These are phyloP conservation scores for Babesia ovata DNA, from an alignment of 169 alveolate genomes.

Conservation along the genomic window DNA sequence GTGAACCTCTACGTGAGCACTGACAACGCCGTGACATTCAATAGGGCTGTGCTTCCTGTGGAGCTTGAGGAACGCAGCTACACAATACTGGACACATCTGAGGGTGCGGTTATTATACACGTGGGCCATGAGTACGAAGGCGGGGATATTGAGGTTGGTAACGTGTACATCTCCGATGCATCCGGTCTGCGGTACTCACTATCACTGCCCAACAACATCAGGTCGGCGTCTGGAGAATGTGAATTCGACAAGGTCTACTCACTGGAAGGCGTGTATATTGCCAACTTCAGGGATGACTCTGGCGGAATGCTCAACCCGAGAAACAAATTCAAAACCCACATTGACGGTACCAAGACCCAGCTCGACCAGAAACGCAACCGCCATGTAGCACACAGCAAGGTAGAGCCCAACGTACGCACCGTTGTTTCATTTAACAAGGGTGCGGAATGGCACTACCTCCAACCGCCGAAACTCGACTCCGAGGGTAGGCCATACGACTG, in stretches of 20 bases:
- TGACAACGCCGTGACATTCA: slow-evolving; percentile 83
- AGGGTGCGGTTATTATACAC: slow-evolving; percentile 94
- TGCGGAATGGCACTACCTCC: slow-evolving; percentile 93
- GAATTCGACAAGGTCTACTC: slow-evolving; percentile 94
- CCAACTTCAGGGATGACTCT: slow-evolving; percentile 89
- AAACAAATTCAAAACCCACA: slow-evolving; percentile 55
- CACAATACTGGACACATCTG: slow-evolving; percentile 95
- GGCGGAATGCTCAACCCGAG: slow-evolving; percentile 63
- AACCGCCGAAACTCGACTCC: slow-evolving; percentile 94
- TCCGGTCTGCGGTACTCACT: slow-evolving; percentile 91
- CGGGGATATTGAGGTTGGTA: slow-evolving; percentile 86
- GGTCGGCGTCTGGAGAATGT: slow-evolving; percentile 90
- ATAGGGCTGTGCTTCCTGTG: slow-evolving; percentile 88
- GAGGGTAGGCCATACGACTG: slow-evolving; percentile 90
- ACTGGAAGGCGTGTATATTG: slow-evolving; percentile 95
- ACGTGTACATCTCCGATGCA: slow-evolving; percentile 93
- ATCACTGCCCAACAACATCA: slow-evolving; percentile 88
- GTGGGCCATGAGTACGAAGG: slow-evolving; percentile 92
- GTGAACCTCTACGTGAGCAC: slow-evolving; percentile 91
- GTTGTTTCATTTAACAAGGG: slow-evolving; percentile 97
- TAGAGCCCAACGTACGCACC: slow-evolving; percentile 83
- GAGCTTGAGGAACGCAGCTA: slow-evolving; percentile 91
- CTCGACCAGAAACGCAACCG: slow-evolving; percentile 70
- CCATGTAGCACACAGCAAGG: slow-evolving; percentile 67
- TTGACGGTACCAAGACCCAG: slow-evolving; percentile 50